Conservation (phyloP, 768 basidiomycete genomes). For the Filobasidium floriforme region DNA sequence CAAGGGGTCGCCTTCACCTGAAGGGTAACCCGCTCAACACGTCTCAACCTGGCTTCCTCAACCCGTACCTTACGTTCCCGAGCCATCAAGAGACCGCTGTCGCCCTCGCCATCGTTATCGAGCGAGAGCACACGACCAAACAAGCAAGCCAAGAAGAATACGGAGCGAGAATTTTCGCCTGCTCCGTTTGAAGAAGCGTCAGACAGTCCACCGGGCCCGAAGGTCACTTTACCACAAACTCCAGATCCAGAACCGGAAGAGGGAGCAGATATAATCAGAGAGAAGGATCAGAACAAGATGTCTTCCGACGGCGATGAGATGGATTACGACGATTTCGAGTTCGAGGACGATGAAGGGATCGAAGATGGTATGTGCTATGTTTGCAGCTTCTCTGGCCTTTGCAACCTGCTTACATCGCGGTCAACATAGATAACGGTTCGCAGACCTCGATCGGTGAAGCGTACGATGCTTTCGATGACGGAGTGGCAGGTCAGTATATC, state of each 20-base stretch:
- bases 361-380: conserved; percentile 9
- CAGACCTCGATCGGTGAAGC: conserved; percentile 26
- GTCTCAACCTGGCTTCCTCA: neutral
- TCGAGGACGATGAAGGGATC: conserved; percentile 17
- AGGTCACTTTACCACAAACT: neutral
- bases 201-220: neutral
- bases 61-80: neutral
- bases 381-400: neutral
- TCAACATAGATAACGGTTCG: neutral
- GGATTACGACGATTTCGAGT: conserved; percentile 14
- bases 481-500: conserved; percentile 33
- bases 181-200: neutral
- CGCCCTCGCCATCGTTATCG: neutral
- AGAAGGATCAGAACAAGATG: conserved; percentile 7
- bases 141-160: conserved; percentile 3
- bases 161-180: neutral
- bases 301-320: conserved; percentile 19
- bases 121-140: neutral
- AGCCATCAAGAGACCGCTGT: neutral
- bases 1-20: neutral
- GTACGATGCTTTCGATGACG: conserved; percentile 37
- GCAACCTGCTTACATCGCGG: neutral
- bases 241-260: neutral
- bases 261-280: neutral
- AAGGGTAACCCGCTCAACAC: neutral